Base-by-base conservation (phyloP, 1,139 yeast species). In the Kazachstania sp. region DNA sequence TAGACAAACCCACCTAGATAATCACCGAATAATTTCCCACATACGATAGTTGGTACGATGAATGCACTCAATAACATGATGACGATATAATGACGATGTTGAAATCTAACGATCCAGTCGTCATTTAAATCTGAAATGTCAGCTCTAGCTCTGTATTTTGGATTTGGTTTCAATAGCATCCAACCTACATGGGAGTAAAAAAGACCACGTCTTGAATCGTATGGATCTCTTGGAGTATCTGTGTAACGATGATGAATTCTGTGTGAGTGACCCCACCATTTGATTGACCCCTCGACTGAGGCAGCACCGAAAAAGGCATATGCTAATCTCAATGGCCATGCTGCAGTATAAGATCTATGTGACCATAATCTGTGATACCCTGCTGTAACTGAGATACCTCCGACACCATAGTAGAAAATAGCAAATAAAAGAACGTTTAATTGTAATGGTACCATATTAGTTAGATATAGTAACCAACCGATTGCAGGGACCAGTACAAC, bases 241-340 rank as follows among this genome's bases (percentile, higher is more conserved):
- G 97, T 92, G 73, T 84, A 92, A 71, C 98, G 79, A 74, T 92
- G 98, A 72, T 92, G 98, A 54, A 94, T 79, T 74, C 98, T 82
- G 73, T 92, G 98, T 48, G 94, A 84, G 67, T 92, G 96, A 47
- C 94, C 82, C 98, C 98, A 92, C 98, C 98, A 94, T 71, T 92
- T 88, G 67, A 90, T 83, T 44, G 97, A 88, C 56, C 98, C 98
- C 71, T 92, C 95, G 50, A 87, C 88, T 49, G 97, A 86, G 48
- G 95, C 95, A 41, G 95, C 94, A 49, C 98, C 98, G 56, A 85
- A 84, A 42, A 87, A 71, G 40, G 95, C 95, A 60, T 76, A 83
- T 59, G 84, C 75, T 41, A 86, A 55, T 56, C 84, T 77, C 43
- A 87, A 76, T 7, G 95, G 92, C 59, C 73, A 64, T 45, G 75